phyloP scores from a whole-genome alignment of 192 early-diverging fungal genomes.

The Diversispora epigaea region DNA sequence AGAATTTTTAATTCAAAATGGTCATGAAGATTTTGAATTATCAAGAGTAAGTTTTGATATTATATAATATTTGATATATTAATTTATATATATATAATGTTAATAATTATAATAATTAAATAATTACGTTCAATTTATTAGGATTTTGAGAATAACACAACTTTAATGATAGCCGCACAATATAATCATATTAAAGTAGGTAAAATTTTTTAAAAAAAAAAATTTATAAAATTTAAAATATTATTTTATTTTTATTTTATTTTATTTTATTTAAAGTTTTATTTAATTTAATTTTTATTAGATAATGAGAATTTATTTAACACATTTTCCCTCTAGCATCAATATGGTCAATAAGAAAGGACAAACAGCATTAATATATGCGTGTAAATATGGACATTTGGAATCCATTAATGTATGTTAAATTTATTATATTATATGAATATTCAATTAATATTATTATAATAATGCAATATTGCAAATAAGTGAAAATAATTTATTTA shows the following conservation, averaged over 20 bases:
- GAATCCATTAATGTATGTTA: slow-evolving; percentile 20
- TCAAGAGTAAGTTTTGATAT: slow-evolving; percentile 17
- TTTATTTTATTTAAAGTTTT: not conserved
- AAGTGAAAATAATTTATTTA: not conserved
- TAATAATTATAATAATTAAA: not conserved
- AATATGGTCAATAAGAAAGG: slow-evolving; percentile 28
- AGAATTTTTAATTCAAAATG: slow-evolving; percentile 17
- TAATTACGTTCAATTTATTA: not conserved
- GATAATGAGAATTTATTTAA: slow-evolving; percentile 24
- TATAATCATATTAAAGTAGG: slow-evolving; percentile 22
- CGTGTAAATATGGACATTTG: slow-evolving; percentile 8
- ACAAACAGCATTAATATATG: slow-evolving; percentile 31
- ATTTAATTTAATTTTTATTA: not conserved
- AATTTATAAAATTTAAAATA: no score
- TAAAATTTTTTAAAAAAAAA: not conserved
- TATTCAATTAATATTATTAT: no score
- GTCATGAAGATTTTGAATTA: slow-evolving; percentile 18
- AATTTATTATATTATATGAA: no score
- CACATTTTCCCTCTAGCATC: slow-evolving; percentile 11
- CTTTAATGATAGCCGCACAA: slow-evolving; percentile 23
- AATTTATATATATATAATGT: not conserved
- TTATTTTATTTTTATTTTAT: not conserved
- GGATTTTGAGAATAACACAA: slow-evolving; percentile 33
- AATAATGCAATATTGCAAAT: not conserved
- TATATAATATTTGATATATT: not conserved